Evolutionary conservation across 352 stramenopile genomes (phyloP).

Genomic region (Albugo candida): DNA sequence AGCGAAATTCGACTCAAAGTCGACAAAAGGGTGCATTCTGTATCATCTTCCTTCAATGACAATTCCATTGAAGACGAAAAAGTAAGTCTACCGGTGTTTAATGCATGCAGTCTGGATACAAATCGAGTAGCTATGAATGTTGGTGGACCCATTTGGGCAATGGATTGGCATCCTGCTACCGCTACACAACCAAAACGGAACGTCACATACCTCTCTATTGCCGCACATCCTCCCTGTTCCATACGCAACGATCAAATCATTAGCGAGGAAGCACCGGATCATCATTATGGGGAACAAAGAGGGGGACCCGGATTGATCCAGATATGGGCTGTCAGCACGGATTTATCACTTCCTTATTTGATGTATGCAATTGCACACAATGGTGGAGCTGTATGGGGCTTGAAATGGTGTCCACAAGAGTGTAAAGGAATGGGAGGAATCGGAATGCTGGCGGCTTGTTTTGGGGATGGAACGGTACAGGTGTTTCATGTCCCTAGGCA

Average conservation of each 20-base stretch:
- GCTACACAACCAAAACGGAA: slow-evolving; percentile 7
- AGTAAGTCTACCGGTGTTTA: no score
- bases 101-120: neutral
- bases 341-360: slow-evolving; percentile 17
- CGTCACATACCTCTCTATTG: slow-evolving; percentile 42
- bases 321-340: slow-evolving; percentile 35
- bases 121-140: slow-evolving; percentile 37
- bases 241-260: slow-evolving; percentile 25
- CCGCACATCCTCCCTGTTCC: slow-evolving; percentile 52
- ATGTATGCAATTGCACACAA: slow-evolving; percentile 62
- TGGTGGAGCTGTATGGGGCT: slow-evolving; percentile 54
- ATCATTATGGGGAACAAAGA: slow-evolving; percentile 50
- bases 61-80: no score
- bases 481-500: slow-evolving; percentile 39
- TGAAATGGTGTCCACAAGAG: slow-evolving; percentile 51
- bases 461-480: slow-evolving; percentile 52
- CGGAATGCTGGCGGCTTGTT: slow-evolving; percentile 43
- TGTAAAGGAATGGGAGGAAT: slow-evolving; percentile 14
- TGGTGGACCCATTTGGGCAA: slow-evolving; percentile 55
- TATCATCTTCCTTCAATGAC: no score
- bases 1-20: no score
- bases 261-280: slow-evolving; percentile 41
- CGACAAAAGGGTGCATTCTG: no score
- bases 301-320: slow-evolving; percentile 35
- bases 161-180: slow-evolving; percentile 40